Evolutionary conservation across 768 basidiomycete species (phyloP), one percentile per base, ranked within the genome.

Genomic region (Sistotremastrum niveocremeum): DNA sequence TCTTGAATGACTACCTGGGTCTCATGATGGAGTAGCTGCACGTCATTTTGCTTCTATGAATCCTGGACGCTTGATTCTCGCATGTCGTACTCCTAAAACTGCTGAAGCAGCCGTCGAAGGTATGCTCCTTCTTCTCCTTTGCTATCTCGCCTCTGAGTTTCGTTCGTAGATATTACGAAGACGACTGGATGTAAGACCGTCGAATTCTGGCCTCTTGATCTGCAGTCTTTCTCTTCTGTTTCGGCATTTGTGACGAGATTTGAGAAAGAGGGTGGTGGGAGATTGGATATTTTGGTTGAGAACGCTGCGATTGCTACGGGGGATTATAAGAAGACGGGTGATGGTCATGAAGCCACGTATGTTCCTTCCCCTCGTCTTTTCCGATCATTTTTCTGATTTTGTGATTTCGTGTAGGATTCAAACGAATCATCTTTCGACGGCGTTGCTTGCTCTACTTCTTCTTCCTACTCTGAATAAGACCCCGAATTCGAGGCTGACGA

Each of bases 261-360:
- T 11, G 53, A 49, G 5, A 35, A 37, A 8, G 59, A 60, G 35
- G 52, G 47, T 3, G 54, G 48, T 20, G 37, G 37, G 12, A 8
- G 66, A 7, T 51, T 73, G 12, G 71, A 72, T 49, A 61, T 73
- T 28, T 55, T 76, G 2, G 60, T 73, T 7, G 62, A 66, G 54
- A 74, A 74, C 31, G 70, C 73, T 1, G 70, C 50, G 0, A 45
- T 65, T 2, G 20, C 43, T 0, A 2, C 12, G 0, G 1, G 0
- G 2, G 42, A n/a, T 6, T 64, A 62, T 33, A 35, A 55, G 5
- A 40, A 51, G 6, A 69, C 67, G 0, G 34, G 44, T 0, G 67
- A 75, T 53, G 73, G 69, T 5, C 76, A 69, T 70, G 74, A 76
- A 48, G 42, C 56, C 7, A 56, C 50, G 74, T 73, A 42, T 33